A percentile compares a stretch with the other conserved stretches of the same genome.
These are phyloP conservation scores for Neoboletus subvelutipes DNA, from an alignment of 768 basidiomycete genomes.

Conservation along the genomic window DNA sequence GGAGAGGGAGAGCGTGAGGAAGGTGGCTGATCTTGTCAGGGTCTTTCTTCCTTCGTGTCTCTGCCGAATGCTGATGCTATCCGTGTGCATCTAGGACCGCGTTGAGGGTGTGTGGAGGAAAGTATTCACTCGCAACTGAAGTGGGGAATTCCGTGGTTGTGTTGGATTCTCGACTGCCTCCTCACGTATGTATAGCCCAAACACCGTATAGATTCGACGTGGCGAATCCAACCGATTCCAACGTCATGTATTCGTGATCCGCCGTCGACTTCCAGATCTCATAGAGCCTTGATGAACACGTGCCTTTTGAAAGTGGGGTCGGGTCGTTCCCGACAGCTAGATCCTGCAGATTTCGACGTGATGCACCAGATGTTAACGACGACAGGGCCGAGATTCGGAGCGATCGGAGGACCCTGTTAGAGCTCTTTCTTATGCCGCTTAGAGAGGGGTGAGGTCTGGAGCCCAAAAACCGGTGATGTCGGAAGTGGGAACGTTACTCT, in stretches of 20 bases:
- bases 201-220: too few species aligned
- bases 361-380: too few species aligned
- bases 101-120: neutral
- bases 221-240: too few species aligned
- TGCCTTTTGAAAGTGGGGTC: neutral
- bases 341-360: neutral
- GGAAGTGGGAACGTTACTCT: neutral
- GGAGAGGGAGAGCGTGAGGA: slow-evolving; percentile 32
- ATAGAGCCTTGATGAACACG: neutral
- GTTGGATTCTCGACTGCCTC: too few species aligned
- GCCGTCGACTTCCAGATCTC: neutral
- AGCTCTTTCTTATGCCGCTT: neutral
- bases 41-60: neutral
- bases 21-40: slow-evolving; percentile 3
- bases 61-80: neutral
- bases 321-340: neutral
- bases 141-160: neutral
- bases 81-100: neutral
- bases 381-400: neutral
- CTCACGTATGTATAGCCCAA: neutral
- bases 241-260: neutral
- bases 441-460: neutral
- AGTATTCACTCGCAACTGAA: neutral
- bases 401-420: neutral
- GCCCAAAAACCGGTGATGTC: neutral